These are phyloP conservation scores for maize (Zea mays) DNA, from an alignment of 176 grass and related monocot genomes.

Conservation along the genomic window DNA sequence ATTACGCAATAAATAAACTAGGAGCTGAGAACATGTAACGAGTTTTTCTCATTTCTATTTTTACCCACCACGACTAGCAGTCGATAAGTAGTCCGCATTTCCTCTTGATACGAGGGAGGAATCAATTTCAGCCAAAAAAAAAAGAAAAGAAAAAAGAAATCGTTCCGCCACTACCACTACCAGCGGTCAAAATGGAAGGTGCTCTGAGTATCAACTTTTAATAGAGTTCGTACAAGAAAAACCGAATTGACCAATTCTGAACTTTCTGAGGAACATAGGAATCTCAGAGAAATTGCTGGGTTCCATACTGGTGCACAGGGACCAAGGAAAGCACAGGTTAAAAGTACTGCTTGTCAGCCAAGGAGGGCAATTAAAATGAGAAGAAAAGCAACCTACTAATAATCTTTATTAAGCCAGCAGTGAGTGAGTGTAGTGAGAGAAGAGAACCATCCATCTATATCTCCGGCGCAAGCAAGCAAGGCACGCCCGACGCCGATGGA, in stretches of 20 bases:
- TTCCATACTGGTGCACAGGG: neutral
- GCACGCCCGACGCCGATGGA: neutral
- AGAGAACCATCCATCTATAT: constrained; percentile 23
- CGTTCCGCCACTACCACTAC: too few species aligned
- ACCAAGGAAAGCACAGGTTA: neutral
- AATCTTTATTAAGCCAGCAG: neutral
- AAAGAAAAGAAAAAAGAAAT: too few species aligned
- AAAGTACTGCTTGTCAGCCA: neutral
- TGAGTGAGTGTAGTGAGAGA: neutral
- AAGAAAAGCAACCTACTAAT: neutral
- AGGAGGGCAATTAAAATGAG: neutral
- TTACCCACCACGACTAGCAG: neutral
- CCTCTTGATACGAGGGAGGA: too few species aligned
- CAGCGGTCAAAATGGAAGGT: neutral
- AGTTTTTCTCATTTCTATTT: neutral
- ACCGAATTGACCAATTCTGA: neutral
- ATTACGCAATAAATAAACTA: neutral
- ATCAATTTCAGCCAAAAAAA: neutral
- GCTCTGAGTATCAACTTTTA: neutral
- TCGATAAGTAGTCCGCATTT: neutral
- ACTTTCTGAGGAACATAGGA: neutral
- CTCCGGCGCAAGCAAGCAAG: constrained; percentile 26
- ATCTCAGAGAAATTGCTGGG: neutral
- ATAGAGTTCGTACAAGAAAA: neutral
- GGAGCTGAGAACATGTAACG: neutral